Evolutionary conservation across 2,329 filamentous ascomycete species (phyloP), one percentile per base, ranked within the genome.

Genomic region (Hypoxylon sp.): DNA sequence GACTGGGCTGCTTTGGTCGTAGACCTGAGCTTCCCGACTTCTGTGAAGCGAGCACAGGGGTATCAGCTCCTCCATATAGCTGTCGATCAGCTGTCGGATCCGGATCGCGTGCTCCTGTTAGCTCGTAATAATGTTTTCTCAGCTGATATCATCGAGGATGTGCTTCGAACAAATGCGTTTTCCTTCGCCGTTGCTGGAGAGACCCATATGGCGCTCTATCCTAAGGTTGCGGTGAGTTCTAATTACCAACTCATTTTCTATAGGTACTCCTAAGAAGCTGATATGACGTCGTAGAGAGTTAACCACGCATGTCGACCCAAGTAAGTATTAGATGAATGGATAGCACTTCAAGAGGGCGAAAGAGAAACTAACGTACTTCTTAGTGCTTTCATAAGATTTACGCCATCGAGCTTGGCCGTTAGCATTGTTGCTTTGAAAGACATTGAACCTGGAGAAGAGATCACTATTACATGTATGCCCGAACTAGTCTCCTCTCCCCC

Each of bases 301-400:
- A 80, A 80, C 56, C 79, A 80, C 45, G 78, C 73, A 3, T 80
- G 78, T 52, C 76, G 72, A 13, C 78, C 79, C 51, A 79, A 79
- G 78, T 79, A 66, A 69, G 78, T 70, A 30, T 2, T 14, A 9
- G 41, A 6, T 4, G 6, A 4, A 13, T n/a, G 14, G 11, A 63
- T 10, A 23, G 28, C 19, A 19, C 3, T 19, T 5, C 2, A 9
- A 14, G 41, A n/a, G 32, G 2, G 11, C 45, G 2, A 21, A 11
- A 13, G 52, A 68, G 14, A 55, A 43, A 21, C 52, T 64, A 32
- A 68, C 13, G 43, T 21, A 2, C 19, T n/a, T 2, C 10, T 6
- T 55, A 79, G 78, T 51, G 75, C 78, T 13, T 79, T 76, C 41
- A 76, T 77, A 11, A 72, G 77, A 5, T 79, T 79, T 34, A 72